phyloP scores from a whole-genome alignment of 1,284 basidiomycete species.

The Inonotus hispidus region DNA sequence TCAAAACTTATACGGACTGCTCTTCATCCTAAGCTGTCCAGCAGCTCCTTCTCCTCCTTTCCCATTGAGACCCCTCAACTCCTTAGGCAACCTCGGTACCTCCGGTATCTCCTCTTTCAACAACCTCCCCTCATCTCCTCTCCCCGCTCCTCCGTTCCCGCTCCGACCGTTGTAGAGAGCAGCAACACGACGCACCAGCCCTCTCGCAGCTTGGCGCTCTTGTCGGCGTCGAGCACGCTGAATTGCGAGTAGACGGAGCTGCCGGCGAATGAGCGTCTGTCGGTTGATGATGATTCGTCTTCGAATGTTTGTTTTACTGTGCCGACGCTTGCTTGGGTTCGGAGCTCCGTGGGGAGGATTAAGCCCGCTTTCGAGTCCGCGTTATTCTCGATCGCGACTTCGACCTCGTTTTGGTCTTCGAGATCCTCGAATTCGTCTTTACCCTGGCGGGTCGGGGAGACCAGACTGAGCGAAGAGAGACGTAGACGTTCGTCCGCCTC shows the following conservation, averaged over 20 bases:
- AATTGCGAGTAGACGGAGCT: slow-evolving; percentile 15
- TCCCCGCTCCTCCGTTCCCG: background rate
- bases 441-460: too few species aligned
- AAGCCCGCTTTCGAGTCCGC: background rate
- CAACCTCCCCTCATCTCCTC: background rate
- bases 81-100: slow-evolving; percentile 10
- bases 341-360: too few species aligned
- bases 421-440: background rate
- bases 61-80: background rate
- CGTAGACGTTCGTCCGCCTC: slow-evolving; percentile 6
- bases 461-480: background rate
- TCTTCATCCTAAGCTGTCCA: background rate
- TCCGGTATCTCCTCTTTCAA: slow-evolving; percentile 14
- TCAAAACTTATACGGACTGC: slow-evolving; percentile 6
- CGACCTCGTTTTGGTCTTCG: background rate
- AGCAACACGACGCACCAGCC: slow-evolving; percentile 14
- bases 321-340: too few species aligned
- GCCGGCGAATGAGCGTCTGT: slow-evolving; percentile 5
- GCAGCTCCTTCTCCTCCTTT: background rate
- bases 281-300: background rate
- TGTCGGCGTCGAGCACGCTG: slow-evolving; percentile 15
- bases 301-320: too few species aligned
- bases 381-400: background rate
- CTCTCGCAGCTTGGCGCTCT: slow-evolving; percentile 14
- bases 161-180: slow-evolving; percentile 3